Evolutionary conservation across 148 eudicot genomes (phyloP).

Genomic region (Amaranthus cruentus): DNA sequence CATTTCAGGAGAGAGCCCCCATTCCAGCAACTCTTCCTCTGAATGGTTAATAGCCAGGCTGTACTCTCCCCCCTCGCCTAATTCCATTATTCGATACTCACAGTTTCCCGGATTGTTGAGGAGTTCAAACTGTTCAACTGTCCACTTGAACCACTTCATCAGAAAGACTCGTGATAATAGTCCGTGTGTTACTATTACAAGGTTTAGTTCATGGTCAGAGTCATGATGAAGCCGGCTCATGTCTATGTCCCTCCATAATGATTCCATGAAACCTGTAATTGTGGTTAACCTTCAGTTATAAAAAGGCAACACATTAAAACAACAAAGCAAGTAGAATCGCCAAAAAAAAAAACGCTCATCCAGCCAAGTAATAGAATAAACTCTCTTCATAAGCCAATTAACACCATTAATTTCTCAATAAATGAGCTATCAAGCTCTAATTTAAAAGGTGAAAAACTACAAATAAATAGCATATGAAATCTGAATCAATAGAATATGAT

Average conservation of each 20-base stretch:
- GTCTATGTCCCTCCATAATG: conserved; percentile 96
- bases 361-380: neutral
- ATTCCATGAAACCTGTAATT: conserved; percentile 85
- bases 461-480: neutral
- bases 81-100: conserved; percentile 66
- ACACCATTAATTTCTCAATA: neutral
- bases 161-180: conserved; percentile 68
- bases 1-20: conserved; percentile 92
- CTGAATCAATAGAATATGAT: neutral
- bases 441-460: neutral
- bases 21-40: conserved; percentile 52
- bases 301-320: neutral
- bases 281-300: neutral
- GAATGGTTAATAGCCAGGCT: conserved; percentile 79
- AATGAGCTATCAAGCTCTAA: neutral
- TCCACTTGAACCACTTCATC: conserved; percentile 97
- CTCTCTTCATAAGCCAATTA: neutral
- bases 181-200: conserved; percentile 76
- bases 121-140: conserved; percentile 73
- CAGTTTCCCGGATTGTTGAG: conserved; percentile 61
- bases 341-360: neutral
- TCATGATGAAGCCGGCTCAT: conserved; percentile 58
- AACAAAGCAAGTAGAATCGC: neutral
- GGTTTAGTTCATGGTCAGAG: conserved; percentile 58
- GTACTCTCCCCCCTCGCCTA: conserved; percentile 74